Evolutionary conservation across 371 early-diverging fungal species (phyloP), one percentile per base, ranked within the genome.

Genomic region (Mucor saturninus): DNA sequence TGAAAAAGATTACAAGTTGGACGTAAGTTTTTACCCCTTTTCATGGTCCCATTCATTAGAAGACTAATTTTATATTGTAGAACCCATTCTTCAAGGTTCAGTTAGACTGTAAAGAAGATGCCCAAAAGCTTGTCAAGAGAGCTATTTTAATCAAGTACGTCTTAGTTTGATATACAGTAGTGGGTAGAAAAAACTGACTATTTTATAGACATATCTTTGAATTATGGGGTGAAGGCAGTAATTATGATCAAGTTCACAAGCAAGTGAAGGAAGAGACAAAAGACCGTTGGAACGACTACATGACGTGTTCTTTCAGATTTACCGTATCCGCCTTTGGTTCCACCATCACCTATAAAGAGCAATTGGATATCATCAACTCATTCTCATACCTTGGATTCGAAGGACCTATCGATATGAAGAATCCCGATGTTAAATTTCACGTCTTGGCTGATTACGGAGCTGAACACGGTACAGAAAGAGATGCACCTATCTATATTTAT

Each of bases 131-230:
- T n/a, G 76, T 94, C 4, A 83, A 83, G 58, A 85, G 97, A n/a
- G 85, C 93, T 2, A 95, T 96, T 56, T 85, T 98, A 40, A 86
- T 92, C 62, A 93, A 89, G 89, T 95, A 71, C 28, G 14, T 7
- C 6, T 30, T 7, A 14, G 21, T 21, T 21, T 21, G 21, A 21
- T 21, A 21, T 21, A 1, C 21, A 21, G 50, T 21, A 45, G 1
- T 6, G 7, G 21, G 21, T 21, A 21, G 21, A 21, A 21, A 1
- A 10, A 48, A 48, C 39, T 30, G 15, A 9, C 4, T 2, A 15
- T 37, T 37, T 43, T 30, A 14, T 71, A 92, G 92, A 67, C 80
- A 86, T 45, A 90, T 95, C 15, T 79, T 83, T 57, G 91, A 93
- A 64, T 75, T 93, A 59, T 95, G 95, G 93, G 93, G 86, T 3